Base-by-base conservation (phyloP, 23 red algal species). In the Chondrus crispus region DNA sequence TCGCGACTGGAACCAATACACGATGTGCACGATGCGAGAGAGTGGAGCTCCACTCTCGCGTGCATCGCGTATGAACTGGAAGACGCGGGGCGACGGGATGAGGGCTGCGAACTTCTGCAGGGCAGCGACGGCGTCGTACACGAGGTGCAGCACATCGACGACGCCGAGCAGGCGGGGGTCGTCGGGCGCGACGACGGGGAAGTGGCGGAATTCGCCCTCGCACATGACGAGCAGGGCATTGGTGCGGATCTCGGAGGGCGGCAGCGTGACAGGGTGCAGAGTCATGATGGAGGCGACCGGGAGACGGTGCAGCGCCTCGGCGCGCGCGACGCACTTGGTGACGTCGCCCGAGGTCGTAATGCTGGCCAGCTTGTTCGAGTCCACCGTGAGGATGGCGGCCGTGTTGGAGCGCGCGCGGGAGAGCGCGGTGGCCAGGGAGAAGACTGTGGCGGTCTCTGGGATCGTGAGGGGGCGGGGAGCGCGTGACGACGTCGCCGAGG, bases 341-440 rank as follows among this genome's bases (percentile, higher is more conserved):
- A 94, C 82, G 70, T 94, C 92, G 54, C 74, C 58, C 33, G 49
- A 57, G 24, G 92, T 94, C 13, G 84, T 83, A 6, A 94, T 87
- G 51, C 92, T 83, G 54, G 64, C 54, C 9, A 94, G 52, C 2
- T 45, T 52, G 26, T 66, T 57, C 11, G 44, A 49, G 22, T 60
- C 50, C 19, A 52, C 46, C 24, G 48, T 62, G 46, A 81, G 62
- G 54, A 94, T 66, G 6, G 92, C 82, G 19, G 69, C 82, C 1
- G 92, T 83, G 81, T 94, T 83, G 2, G 81, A 62, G 35, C 60
- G 82, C 9, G 63, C 70, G 14, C 80, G 28, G 18, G 72, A 42
- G 40, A 94, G 69, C 14, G 82, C 69, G 20, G 54, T 43, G 19
- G 92, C 66, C 11, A 94, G 89, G 19, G 76, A 74, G 7, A 42